Percentiles rank a stretch among this genome's conserved stretches.
phyloP scores from a whole-genome alignment of 1,139 yeast genomes.

The Debaryomyces psychrophilus region DNA sequence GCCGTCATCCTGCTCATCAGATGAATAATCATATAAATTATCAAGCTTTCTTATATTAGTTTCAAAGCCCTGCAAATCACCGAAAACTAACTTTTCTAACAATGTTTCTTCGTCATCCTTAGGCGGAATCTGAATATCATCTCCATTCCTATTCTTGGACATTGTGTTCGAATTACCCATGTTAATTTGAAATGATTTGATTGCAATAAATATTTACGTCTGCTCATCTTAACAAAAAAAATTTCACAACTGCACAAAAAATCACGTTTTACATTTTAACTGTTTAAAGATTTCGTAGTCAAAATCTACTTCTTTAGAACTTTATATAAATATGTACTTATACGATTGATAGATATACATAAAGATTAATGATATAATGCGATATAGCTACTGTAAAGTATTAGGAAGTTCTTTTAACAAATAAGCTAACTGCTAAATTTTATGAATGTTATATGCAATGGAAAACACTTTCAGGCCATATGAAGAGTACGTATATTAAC shows the following conservation, averaged over 20 bases:
- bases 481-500: not conserved
- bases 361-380: not conserved
- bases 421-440: not conserved
- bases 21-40: slow-evolving; percentile 53
- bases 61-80: slow-evolving; percentile 82
- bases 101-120: slow-evolving; percentile 82
- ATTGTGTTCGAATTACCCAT: slow-evolving; percentile 14
- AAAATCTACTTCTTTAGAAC: not conserved
- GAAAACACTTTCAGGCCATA: not conserved
- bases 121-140: slow-evolving; percentile 52
- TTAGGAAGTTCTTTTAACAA: not conserved
- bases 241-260: slow-evolving; percentile 8
- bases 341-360: not conserved
- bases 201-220: slow-evolving; percentile 5
- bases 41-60: slow-evolving; percentile 62
- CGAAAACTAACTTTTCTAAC: slow-evolving; percentile 85
- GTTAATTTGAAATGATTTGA: not conserved
- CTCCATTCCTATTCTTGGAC: slow-evolving; percentile 30
- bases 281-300: not conserved
- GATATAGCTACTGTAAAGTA: not conserved
- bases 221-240: slow-evolving; percentile 11
- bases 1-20: slow-evolving; percentile 42
- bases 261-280: slow-evolving; percentile 6
- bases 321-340: slow-evolving; percentile 2
- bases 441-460: slow-evolving; percentile 5